A percentile compares a stretch with the other conserved stretches of the same genome.
These are phyloP conservation scores for Nidula niveotomentosa DNA, from an alignment of 1,284 basidiomycete species.

Conservation along the genomic window DNA sequence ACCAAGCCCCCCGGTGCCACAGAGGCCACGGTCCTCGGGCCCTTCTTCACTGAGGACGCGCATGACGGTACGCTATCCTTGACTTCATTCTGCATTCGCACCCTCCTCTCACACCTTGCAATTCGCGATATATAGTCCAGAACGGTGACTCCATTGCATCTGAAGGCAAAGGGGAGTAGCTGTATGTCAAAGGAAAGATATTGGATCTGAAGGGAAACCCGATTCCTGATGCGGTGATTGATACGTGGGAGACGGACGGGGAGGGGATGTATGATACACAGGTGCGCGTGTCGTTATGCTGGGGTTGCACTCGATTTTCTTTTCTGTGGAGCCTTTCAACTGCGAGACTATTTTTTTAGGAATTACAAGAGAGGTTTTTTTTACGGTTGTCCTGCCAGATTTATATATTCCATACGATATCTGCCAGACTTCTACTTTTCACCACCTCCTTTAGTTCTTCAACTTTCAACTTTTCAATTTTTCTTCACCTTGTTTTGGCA, in stretches of 20 bases:
- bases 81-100: neutral
- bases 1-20: conserved; percentile 66
- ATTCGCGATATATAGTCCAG: conserved; percentile 36
- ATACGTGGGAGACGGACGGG: conserved; percentile 88
- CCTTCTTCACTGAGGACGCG: conserved; percentile 84
- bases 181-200: conserved; percentile 78
- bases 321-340: too few relatives aligned
- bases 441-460: too few relatives aligned
- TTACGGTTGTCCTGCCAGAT: too few relatives aligned
- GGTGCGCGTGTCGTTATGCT: conserved; percentile 13
- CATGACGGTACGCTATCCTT: conserved; percentile 53
- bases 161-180: conserved; percentile 80
- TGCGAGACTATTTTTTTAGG: too few relatives aligned
- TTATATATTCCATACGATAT: too few relatives aligned
- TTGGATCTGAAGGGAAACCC: conserved; percentile 67
- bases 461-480: too few relatives aligned
- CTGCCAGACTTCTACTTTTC: too few relatives aligned
- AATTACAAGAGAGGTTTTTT: too few relatives aligned
- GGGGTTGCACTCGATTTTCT: too few relatives aligned
- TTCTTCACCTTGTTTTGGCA: too few relatives aligned
- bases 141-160: conserved; percentile 70
- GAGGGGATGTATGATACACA: conserved; percentile 60
- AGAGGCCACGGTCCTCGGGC: conserved; percentile 79
- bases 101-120: neutral
- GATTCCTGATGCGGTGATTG: conserved; percentile 65